Base-by-base conservation (phyloP, 768 basidiomycete genomes). In the Mrakia blollopis region DNA sequence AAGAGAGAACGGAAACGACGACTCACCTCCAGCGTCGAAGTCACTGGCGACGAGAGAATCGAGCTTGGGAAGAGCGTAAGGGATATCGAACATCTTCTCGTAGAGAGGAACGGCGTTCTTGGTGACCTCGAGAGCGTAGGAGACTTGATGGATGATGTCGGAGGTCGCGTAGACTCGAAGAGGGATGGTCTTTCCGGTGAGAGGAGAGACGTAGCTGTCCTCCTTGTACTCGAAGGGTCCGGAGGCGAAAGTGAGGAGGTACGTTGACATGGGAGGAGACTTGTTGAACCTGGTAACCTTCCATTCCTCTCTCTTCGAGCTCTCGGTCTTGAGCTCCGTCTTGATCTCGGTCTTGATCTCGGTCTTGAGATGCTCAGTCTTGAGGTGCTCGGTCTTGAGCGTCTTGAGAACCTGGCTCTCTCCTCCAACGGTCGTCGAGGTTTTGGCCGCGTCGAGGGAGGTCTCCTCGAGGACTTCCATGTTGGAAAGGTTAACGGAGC, bases 11-110 rank as follows among this genome's bases (percentile, higher is more conserved):
- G 41, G 39, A 21, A 47, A 30, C 23, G 25, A 54, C 2, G 25
- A 57, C 57, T 28, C 57, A 77, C 82, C 83, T 41, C 90, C 92
- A 44, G 91, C 90, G 81, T 96, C 94, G 80, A 97, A 97, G 82
- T 97, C 94, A 72, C 88, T 88, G 6, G 89, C 90, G 75, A 93
- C 92, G 21, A 98, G 87, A 2, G 94, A 95, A 81, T 98, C 96
- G 62, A 98, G 87, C 85, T 98, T 98, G 8, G 94, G 93, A 37
- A 98, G 87, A 32, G 95, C 93, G 83, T 91, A 98, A 76, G 91
- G 91, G 79, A 98, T 90, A 79, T 95, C 90, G 82, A 98, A 98
- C 74, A 96, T 87, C 82, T 91, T 86, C 84, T 98, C 95, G 83
- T 95, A 98, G n/a, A 94, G 82, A 23, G 94, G 94, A 21, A 97